Evolutionary conservation across 2,329 filamentous ascomycete species (phyloP).

Genomic region (Colletotrichum tofieldiae): DNA sequence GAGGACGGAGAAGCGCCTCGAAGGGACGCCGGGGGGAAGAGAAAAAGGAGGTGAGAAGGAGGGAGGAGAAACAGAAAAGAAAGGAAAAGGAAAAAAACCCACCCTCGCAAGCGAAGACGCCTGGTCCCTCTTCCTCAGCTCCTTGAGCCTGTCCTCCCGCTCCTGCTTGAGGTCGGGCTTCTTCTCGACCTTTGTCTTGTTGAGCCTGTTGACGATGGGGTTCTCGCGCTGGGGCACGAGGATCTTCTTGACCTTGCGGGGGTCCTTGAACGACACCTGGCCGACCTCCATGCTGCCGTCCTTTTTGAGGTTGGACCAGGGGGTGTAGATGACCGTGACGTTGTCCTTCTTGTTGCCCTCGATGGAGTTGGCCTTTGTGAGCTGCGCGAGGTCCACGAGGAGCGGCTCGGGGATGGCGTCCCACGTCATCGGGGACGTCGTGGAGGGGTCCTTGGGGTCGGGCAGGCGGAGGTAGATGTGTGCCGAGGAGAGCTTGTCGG

Average conservation of each 20-base stretch:
- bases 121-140: slow-evolving; percentile 81
- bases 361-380: slow-evolving; percentile 99
- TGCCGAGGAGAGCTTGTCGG: slow-evolving; percentile 95
- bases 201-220: slow-evolving; percentile 94
- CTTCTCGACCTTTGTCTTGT: slow-evolving; percentile 94
- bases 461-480: slow-evolving; percentile 94
- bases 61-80: neutral
- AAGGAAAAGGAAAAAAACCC: slow-evolving; percentile 46
- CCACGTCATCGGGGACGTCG: slow-evolving; percentile 66
- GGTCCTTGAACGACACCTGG: slow-evolving; percentile 95
- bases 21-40: neutral
- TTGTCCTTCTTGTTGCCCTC: slow-evolving; percentile 99
- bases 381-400: slow-evolving; percentile 90
- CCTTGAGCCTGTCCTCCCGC: slow-evolving; percentile 81
- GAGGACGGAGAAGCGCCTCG: too few relatives aligned
- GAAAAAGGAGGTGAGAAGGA: neutral
- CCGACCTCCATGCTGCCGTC: slow-evolving; percentile 96
- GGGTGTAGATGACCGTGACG: slow-evolving; percentile 95
- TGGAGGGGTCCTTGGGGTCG: slow-evolving; percentile 74
- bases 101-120: slow-evolving; percentile 75
- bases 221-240: slow-evolving; percentile 89
- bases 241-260: slow-evolving; percentile 86
- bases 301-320: slow-evolving; percentile 96
- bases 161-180: slow-evolving; percentile 88
- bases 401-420: slow-evolving; percentile 83